Percentiles rank a stretch among this genome's conserved stretches.
Conservation (phyloP, 2,329 filamentous ascomycete genomes). For the Ophiostoma piceae region DNA sequence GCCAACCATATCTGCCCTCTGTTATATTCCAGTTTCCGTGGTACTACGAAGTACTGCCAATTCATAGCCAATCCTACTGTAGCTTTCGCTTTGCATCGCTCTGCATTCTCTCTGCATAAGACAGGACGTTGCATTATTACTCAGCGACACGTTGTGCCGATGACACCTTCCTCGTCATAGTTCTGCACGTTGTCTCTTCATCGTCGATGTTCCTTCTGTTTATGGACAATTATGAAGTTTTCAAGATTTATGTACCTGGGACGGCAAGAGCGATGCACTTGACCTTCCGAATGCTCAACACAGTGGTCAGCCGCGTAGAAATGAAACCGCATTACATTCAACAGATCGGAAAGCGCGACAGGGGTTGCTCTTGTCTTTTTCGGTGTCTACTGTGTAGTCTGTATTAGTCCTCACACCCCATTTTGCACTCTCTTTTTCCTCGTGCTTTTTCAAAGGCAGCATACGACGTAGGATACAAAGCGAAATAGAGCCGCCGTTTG, state of each 20-base stretch:
- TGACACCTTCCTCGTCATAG: constrained; percentile 9
- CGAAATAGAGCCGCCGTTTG: neutral
- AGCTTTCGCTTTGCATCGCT: neutral
- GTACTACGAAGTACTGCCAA: neutral
- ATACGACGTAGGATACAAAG: too few relatives aligned
- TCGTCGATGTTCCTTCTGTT: constrained; percentile 1
- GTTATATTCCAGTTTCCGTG: neutral
- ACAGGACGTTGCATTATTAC: neutral
- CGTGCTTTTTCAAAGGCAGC: neutral
- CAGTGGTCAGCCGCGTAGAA: constrained; percentile 18
- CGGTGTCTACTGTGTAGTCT: neutral
- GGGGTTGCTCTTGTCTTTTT: constrained; percentile 24
- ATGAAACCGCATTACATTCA: constrained; percentile 25
- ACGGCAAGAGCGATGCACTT: constrained; percentile 1
- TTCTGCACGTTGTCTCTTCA: constrained; percentile 4
- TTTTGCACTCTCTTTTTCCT: neutral
- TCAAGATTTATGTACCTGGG: neutral
- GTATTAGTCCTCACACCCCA: constrained; percentile 3
- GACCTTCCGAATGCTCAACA: neutral
- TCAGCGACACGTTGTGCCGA: neutral
- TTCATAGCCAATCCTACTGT: neutral
- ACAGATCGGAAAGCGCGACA: constrained; percentile 25
- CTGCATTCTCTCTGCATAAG: neutral
- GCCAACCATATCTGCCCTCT: neutral
- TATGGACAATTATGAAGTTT: neutral